Conservation (phyloP, 768 basidiomycete genomes). For the Fistulinella prunicolor region DNA sequence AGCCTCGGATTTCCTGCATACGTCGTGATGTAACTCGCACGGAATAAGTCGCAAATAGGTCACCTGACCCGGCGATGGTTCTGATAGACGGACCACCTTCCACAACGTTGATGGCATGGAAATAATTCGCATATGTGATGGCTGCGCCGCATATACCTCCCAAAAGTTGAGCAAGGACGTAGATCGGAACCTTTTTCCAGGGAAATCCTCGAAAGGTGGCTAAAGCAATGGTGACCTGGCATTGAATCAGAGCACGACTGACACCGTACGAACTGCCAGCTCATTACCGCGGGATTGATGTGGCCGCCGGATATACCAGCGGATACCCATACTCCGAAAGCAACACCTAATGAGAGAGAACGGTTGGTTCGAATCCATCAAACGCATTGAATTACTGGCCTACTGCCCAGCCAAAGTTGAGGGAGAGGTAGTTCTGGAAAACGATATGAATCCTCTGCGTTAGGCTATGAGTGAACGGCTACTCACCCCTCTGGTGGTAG, state of each 20-base stretch:
- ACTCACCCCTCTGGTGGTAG: slow-evolving; percentile 50
- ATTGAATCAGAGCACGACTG: background rate
- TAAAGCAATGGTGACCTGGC: slow-evolving; percentile 59
- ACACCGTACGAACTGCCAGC: background rate
- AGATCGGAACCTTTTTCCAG: slow-evolving; percentile 71
- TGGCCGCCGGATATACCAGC: slow-evolving; percentile 68
- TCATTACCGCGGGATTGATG: slow-evolving; percentile 60
- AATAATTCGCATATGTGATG: slow-evolving; percentile 56
- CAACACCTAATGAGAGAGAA: slow-evolving; percentile 34
- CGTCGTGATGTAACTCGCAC: slow-evolving; percentile 30
- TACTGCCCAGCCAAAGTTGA: slow-evolving; percentile 24
- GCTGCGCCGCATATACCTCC: slow-evolving; percentile 53
- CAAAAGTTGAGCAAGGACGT: slow-evolving; percentile 55
- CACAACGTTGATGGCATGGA: slow-evolving; percentile 56
- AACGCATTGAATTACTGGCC: slow-evolving; percentile 4
- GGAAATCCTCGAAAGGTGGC: slow-evolving; percentile 70
- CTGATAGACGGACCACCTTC: slow-evolving; percentile 51
- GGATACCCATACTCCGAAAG: slow-evolving; percentile 62
- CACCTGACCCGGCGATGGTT: slow-evolving; percentile 48
- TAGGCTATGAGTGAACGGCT: background rate
- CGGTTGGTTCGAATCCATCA: background rate
- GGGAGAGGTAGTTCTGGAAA: slow-evolving; percentile 15
- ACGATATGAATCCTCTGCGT: background rate
- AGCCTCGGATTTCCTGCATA: background rate
- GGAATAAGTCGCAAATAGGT: slow-evolving; percentile 55